These are phyloP conservation scores for Alliaria petiolata DNA, from an alignment of 345 rosid species.

Conservation along the genomic window DNA sequence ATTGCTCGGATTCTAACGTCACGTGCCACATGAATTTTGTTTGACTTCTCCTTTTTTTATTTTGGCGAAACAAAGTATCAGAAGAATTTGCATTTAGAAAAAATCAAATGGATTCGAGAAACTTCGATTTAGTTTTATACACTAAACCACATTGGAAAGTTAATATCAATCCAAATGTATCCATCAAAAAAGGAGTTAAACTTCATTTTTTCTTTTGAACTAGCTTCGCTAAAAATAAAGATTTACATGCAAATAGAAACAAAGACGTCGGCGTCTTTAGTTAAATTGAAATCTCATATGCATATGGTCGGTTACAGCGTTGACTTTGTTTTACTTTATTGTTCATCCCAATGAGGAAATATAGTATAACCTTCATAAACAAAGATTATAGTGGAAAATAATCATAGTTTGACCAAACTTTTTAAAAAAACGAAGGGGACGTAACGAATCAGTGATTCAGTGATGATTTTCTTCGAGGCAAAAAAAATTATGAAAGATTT, in stretches of 20 bases:
- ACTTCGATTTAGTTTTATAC: no score
- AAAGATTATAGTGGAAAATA: background rate
- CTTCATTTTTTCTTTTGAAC: background rate
- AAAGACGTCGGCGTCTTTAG: conserved; percentile 22
- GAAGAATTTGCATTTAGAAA: background rate
- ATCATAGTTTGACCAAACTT: conserved; percentile 3
- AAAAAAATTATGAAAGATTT: conserved; percentile 3
- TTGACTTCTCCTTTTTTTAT: background rate
- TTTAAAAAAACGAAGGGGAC: background rate
- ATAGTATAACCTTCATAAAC: background rate
- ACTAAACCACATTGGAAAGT: no score
- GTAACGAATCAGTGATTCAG: conserved; percentile 14
- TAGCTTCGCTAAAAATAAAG: background rate
- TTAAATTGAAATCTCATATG: conserved; percentile 13
- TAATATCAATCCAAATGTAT: no score
- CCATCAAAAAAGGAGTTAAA: background rate
- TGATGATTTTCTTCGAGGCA: conserved; percentile 26
- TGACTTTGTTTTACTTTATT: conserved; percentile 19
- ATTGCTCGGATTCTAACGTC: conserved; percentile 7
- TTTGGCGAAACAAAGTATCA: background rate
- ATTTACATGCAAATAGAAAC: conserved; percentile 11
- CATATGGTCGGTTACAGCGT: conserved; percentile 30
- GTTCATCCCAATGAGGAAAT: conserved; percentile 28
- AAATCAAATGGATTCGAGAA: no score
- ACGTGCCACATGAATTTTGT: conserved; percentile 23